Evolutionary conservation across 2,329 filamentous ascomycete species (phyloP).

Genomic region (Cladosporium velox): DNA sequence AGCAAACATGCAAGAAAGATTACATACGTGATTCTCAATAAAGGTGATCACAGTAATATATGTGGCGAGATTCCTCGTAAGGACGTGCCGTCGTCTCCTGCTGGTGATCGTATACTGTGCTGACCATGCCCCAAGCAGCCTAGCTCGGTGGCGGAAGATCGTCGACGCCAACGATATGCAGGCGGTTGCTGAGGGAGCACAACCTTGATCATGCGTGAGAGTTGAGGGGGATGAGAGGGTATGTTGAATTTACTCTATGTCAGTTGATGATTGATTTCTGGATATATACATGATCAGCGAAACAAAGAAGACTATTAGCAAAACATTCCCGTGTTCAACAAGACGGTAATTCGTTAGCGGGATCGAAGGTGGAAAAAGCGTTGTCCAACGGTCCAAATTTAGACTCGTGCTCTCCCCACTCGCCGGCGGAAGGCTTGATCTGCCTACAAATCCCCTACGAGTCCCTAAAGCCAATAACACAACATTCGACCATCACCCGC

Average conservation of each 20-base stretch:
- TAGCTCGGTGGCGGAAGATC: constrained; percentile 18
- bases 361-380: constrained; percentile 6
- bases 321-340: neutral
- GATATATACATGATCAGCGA: neutral
- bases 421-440: constrained; percentile 8
- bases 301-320: neutral
- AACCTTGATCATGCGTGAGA: neutral
- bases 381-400: constrained; percentile 12
- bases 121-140: constrained; percentile 5
- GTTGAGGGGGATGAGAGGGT: neutral
- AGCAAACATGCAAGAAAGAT: neutral
- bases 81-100: neutral
- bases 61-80: neutral
- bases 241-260: neutral
- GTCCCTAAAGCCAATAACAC: constrained; percentile 1
- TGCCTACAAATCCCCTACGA: constrained; percentile 2
- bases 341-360: neutral
- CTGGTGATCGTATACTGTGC: constrained; percentile 4
- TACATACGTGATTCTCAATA: neutral
- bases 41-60: neutral
- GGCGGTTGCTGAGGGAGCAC: constrained; percentile 16
- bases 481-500: neutral
- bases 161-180: constrained; percentile 15
- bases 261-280: neutral
- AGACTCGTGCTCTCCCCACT: constrained; percentile 8